These are phyloP conservation scores for Chlorella sorokiniana DNA, from an alignment of 139 green algal species.

Conservation along the genomic window DNA sequence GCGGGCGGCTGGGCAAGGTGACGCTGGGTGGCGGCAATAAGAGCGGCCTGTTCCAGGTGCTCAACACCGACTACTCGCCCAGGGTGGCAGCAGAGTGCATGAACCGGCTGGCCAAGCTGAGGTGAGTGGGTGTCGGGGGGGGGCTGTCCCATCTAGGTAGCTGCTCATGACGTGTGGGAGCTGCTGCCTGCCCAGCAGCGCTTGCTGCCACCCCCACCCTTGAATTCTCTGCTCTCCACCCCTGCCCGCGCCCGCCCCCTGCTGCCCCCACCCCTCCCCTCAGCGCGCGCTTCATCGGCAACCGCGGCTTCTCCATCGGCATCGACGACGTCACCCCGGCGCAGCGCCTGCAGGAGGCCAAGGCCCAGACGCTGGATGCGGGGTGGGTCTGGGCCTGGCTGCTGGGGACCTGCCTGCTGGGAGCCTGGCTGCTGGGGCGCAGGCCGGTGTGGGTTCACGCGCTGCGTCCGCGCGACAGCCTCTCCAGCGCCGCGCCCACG, in stretches of 20 bases:
- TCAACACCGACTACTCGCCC: slow-evolving; percentile 76
- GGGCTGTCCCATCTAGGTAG: no score
- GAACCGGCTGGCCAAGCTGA: slow-evolving; percentile 92
- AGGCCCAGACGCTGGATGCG: slow-evolving; percentile 56
- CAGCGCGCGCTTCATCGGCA: slow-evolving; percentile 86
- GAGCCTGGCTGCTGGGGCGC: background rate
- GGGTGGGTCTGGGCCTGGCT: slow-evolving; percentile 34
- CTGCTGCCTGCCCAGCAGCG: background rate
- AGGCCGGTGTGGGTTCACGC: no score
- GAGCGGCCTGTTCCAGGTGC: slow-evolving; percentile 86
- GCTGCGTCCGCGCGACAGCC: no score
- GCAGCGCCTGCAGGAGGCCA: slow-evolving; percentile 55
- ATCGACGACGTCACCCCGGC: slow-evolving; percentile 95
- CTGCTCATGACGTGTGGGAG: background rate
- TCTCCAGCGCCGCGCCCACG: no score
- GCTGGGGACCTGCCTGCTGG: background rate
- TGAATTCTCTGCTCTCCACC: background rate
- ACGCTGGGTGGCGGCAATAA: slow-evolving; percentile 91
- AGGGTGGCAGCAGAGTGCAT: slow-evolving; percentile 69
- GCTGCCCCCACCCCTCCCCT: background rate
- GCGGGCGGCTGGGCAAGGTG: slow-evolving; percentile 92
- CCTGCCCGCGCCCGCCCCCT: background rate
- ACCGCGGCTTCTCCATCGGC: slow-evolving; percentile 94
- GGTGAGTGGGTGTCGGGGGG: background rate
- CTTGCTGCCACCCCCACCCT: background rate